Percentiles rank a stretch among this genome's conserved stretches.
phyloP scores from a whole-genome alignment of 116 monocot species.

The Papilionanthe hybrid region DNA sequence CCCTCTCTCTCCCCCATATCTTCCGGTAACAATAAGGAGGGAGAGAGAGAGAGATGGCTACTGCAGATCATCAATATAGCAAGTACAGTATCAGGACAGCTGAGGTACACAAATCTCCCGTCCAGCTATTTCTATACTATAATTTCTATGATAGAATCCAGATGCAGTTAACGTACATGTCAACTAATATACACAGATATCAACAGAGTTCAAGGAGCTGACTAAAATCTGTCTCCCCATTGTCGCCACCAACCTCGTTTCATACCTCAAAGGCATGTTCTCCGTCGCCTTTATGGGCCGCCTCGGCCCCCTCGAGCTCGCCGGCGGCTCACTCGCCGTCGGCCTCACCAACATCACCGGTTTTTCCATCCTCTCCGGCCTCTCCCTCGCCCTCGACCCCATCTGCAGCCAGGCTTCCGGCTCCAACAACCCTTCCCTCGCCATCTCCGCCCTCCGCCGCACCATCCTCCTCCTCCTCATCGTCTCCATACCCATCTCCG shows the following conservation, averaged over 20 bases:
- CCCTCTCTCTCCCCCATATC: not conserved
- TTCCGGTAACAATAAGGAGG: not conserved
- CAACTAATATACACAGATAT: slow-evolving; percentile 12
- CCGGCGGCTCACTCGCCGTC: slow-evolving; percentile 59
- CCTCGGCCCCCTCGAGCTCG: slow-evolving; percentile 50
- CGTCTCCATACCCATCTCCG: slow-evolving; percentile 36
- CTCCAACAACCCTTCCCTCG: slow-evolving; percentile 34
- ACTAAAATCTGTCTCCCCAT: slow-evolving; percentile 45
- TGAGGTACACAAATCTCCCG: slow-evolving; percentile 22
- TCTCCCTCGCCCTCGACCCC: slow-evolving; percentile 59
- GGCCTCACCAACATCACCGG: slow-evolving; percentile 71
- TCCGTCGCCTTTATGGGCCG: slow-evolving; percentile 54
- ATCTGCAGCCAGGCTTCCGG: slow-evolving; percentile 55
- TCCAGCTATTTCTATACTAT: not conserved
- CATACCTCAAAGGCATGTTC: slow-evolving; percentile 49
- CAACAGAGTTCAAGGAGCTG: slow-evolving; percentile 41
- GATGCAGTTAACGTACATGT: not conserved
- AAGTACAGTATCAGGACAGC: slow-evolving; percentile 17
- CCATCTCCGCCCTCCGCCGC: slow-evolving; percentile 24
- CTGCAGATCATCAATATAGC: slow-evolving; percentile 16
- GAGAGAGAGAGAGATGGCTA: slow-evolving; percentile 19
- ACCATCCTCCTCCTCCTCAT: slow-evolving; percentile 36
- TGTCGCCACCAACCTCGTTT: slow-evolving; percentile 33
- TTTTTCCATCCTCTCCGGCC: slow-evolving; percentile 52
- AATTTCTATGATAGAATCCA: not conserved